Base-by-base conservation (phyloP, 768 basidiomycete species). In the Leccinum obscurum region DNA sequence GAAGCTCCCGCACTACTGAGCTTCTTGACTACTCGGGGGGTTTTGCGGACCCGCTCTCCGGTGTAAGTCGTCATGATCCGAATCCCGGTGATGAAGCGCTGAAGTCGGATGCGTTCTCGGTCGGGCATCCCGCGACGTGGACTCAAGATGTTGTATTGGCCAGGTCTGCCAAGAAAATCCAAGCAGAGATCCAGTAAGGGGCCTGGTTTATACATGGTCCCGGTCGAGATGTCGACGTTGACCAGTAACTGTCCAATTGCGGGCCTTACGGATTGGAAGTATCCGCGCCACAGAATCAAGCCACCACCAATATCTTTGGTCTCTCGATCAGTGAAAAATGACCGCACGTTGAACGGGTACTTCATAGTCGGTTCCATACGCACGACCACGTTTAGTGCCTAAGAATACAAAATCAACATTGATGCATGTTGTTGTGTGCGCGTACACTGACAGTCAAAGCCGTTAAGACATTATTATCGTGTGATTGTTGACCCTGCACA, bases 201-300 rank as follows among this genome's bases (percentile, higher is more conserved):
- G 0, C 92, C 91, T 0, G 81, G 73, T 65, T 83, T 84, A 69
- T 87, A 92, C 87, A 93, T 89, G 28, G 85, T 81, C 0, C 86
- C 90, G 0, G 90, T 89, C 0, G 86, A 84, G 52, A 91, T 89
- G 62, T 93, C 91, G 63, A 93, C 80, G 59, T 92, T 93, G 64
- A 92, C 77, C 28, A 91, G 71, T 66, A 93, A 81, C 0, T 76
- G 76, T 0, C 85, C 85, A 17, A 85, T 79, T 0, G 82, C 83
- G 4, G 90, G 90, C 22, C 91, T 80, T 13, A 91, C 81, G 0
- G 87, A 89, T 68, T 92, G 91, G 73, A 93, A 92, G 57, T 89
- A 91, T 0, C 91, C 91, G 3, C 90, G 80, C 89, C 89, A 90
- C 0, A 91, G 78, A 14, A 84, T 80, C 3, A 93, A 78, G 0